Percentiles rank a stretch among this genome's conserved stretches.
Evolutionary conservation across 495 filamentous ascomycete genomes (phyloP).

Genomic region (Cercophora scortea): DNA sequence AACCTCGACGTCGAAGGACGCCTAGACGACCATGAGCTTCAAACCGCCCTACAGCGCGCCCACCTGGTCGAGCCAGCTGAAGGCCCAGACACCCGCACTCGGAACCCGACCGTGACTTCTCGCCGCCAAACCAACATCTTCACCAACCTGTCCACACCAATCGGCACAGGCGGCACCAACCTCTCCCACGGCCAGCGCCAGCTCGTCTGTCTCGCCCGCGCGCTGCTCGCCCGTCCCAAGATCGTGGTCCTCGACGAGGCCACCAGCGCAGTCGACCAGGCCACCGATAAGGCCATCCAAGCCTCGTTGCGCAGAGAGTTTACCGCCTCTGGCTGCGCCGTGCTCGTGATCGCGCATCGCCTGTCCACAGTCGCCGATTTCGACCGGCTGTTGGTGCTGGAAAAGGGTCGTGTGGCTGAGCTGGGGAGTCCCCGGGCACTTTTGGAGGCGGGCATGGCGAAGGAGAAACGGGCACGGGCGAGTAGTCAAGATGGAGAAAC

Average conservation of each 20-base stretch:
- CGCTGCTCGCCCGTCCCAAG: constrained; percentile 63
- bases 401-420: constrained; percentile 55
- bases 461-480: background rate
- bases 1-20: constrained; percentile 45
- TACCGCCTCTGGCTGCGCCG: constrained; percentile 62
- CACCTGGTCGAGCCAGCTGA: constrained; percentile 22
- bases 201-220: constrained; percentile 61
- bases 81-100: background rate
- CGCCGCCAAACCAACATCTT: constrained; percentile 14
- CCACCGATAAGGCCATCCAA: constrained; percentile 63
- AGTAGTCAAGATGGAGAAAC: background rate
- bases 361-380: constrained; percentile 64
- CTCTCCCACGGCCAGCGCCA: constrained; percentile 55
- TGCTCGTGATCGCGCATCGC: constrained; percentile 70
- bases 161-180: constrained; percentile 36
- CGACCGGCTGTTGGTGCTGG: constrained; percentile 60
- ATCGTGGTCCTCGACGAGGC: constrained; percentile 83
- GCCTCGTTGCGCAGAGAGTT: constrained; percentile 62
- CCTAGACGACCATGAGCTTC: constrained; percentile 47
- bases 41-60: constrained; percentile 49
- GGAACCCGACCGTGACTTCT: no score
- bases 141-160: constrained; percentile 17
- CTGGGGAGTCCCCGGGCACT: constrained; percentile 16
- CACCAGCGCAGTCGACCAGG: constrained; percentile 70
- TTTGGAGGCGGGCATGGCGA: constrained; percentile 9